Evolutionary conservation across 768 basidiomycete species (phyloP).

Genomic region (Trametes sanguinea): DNA sequence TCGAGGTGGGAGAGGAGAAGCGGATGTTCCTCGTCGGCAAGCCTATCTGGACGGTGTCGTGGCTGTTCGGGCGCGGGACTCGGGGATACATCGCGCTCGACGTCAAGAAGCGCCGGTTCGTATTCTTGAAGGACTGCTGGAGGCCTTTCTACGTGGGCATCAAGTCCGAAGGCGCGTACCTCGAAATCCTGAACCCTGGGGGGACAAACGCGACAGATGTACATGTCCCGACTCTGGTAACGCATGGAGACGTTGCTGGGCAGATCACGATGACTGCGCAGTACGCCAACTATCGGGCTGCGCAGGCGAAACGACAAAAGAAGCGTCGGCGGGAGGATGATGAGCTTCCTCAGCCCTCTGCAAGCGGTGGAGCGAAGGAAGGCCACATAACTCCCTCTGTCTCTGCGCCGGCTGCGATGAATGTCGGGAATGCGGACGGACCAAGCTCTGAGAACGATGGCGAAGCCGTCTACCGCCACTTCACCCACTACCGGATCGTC

Average conservation of each 20-base stretch:
- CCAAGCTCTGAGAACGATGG: background rate
- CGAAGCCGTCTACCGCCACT: background rate
- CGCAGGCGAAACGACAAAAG: background rate
- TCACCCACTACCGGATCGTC: conserved; percentile 15
- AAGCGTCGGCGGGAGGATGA: background rate
- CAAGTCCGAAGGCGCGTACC: background rate
- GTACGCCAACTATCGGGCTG: background rate
- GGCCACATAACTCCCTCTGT: too few relatives aligned
- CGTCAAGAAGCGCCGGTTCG: background rate
- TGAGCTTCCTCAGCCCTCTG: background rate
- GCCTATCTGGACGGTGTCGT: too few relatives aligned
- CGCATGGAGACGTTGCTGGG: conserved; percentile 1
- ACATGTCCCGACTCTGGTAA: background rate
- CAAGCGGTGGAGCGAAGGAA: background rate
- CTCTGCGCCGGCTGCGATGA: background rate
- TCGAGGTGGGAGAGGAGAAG: too few relatives aligned
- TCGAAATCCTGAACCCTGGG: background rate
- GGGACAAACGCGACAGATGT: too few relatives aligned
- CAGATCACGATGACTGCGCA: background rate
- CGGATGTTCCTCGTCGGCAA: too few relatives aligned
- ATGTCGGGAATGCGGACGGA: background rate
- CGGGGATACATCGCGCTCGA: too few relatives aligned
- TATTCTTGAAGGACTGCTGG: conserved; percentile 14
- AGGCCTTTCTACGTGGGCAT: background rate
- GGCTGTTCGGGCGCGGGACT: too few relatives aligned